Conservation (phyloP, 148 eudicot species). For the Camellia japonica region DNA sequence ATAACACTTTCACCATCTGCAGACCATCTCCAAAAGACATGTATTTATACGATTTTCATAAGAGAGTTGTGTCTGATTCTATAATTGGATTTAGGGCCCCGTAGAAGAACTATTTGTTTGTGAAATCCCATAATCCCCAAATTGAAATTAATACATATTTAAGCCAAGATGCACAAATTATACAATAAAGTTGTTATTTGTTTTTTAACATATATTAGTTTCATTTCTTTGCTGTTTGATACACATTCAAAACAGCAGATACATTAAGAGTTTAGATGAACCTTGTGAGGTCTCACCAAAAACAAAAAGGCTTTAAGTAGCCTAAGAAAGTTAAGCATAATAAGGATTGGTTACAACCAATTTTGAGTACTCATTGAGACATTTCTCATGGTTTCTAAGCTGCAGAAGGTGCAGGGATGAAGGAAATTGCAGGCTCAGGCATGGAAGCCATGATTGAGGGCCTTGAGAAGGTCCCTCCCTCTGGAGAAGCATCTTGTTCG, state of each 20-base stretch:
- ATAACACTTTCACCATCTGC: no score
- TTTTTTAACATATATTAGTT: neutral
- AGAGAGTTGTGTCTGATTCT: no score
- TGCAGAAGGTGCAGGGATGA: conserved; percentile 36
- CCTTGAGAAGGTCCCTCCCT: conserved; percentile 22
- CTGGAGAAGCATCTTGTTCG: conserved; percentile 1
- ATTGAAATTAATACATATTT: no score
- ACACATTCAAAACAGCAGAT: neutral
- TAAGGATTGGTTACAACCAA: neutral
- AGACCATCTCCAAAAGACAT: no score
- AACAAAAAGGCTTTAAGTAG: conserved; percentile 16
- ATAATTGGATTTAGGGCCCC: no score
- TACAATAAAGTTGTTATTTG: no score
- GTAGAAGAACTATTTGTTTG: no score
- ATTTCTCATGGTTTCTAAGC: conserved; percentile 12
- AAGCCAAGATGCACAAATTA: no score
- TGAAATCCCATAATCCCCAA: no score
- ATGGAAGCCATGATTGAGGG: conserved; percentile 27
- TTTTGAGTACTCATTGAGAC: neutral
- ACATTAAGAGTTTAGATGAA: neutral
- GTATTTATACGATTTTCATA: no score
- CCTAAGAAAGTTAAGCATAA: neutral
- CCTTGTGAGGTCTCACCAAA: conserved; percentile 4
- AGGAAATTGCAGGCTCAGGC: conserved; percentile 31
- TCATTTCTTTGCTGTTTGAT: neutral